phyloP scores from a whole-genome alignment of 768 basidiomycete species.

The Guyanaporus albipodus region DNA sequence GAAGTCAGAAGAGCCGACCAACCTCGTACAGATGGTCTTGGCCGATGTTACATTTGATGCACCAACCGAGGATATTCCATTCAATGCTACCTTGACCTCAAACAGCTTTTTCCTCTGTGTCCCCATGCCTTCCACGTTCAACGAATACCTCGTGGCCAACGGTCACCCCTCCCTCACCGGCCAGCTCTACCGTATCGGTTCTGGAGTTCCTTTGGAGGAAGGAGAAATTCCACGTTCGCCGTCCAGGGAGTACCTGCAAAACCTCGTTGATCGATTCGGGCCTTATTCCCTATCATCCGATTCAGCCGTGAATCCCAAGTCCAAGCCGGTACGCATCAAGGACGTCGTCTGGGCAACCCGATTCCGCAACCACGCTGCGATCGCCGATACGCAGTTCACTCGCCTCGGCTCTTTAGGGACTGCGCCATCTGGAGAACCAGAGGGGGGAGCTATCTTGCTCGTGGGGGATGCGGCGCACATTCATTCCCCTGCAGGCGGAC shows the following conservation, averaged over 20 bases:
- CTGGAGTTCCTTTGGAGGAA: constrained; percentile 34
- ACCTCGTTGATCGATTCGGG: constrained; percentile 39
- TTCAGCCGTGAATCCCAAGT: constrained; percentile 32
- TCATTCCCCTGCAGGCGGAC: constrained; percentile 53
- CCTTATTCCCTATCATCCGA: constrained; percentile 36
- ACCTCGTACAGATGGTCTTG: constrained; percentile 31
- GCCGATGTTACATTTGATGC: constrained; percentile 19
- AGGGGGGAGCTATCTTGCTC: constrained; percentile 26
- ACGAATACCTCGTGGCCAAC: constrained; percentile 14
- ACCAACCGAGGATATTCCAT: neutral
- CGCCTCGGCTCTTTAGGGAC: constrained; percentile 20
- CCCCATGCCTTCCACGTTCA: constrained; percentile 14
- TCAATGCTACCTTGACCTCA: neutral
- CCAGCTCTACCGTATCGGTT: constrained; percentile 39
- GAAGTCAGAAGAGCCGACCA: constrained; percentile 21
- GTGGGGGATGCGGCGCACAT: constrained; percentile 50
- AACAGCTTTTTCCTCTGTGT: constrained; percentile 13
- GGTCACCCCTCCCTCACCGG: constrained; percentile 6
- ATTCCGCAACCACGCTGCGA: constrained; percentile 45
- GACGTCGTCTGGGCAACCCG: constrained; percentile 44
- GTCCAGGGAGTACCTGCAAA: constrained; percentile 41
- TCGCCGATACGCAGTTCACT: constrained; percentile 39
- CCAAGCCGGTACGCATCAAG: constrained; percentile 32
- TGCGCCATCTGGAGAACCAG: neutral
- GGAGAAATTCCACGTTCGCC: constrained; percentile 39